Base-by-base conservation (phyloP, 345 rosid genomes). In the Passiflora organensis region DNA sequence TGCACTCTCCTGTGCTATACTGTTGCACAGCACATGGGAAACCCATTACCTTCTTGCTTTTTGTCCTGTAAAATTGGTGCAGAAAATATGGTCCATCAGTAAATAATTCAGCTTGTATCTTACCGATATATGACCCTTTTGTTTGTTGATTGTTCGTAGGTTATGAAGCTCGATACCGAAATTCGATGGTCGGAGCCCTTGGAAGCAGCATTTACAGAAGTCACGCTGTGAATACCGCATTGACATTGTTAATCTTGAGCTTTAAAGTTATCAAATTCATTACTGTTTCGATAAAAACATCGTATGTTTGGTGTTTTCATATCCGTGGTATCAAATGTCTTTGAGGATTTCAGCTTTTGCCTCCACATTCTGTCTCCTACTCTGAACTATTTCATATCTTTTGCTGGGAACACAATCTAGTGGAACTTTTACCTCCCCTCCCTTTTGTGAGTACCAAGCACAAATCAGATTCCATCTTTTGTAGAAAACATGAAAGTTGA, bases 161-260 rank as follows among this genome's bases (percentile, higher is more conserved):
- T 67, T 65, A 53, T 67, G 81, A 69, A 78, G 78, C 68, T 70
- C 86, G 64, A 82, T 74, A 60, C 85, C 81, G 72, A 44, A 59
- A 71, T 68, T 76, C 74, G 71, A 52, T 75, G 89, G 83, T 75
- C 68, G 62, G 77, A 78, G 81, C 76, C 70, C 53, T 18, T 63
- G 74, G 72, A 56, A 73, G 70, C 83, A 72, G 65, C 72, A 67
- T 58, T 47, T 21, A 58, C 70, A 59, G 69, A 53, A 69, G 23
- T 60, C 24, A 48, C 48, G 49, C 20, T 53, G 13, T 41, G 43
- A 41, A 51, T 65, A 42, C 51, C 61, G 61, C 80, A 69, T 67
- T 65, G 66, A 70, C 70, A 61, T 56, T 63, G 70, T 60, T 72
- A 53, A 32, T 67, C 46, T 54, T 47, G 20, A 24, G 22, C 19